Percentiles rank a stretch among this genome's conserved stretches.
phyloP scores from a whole-genome alignment of 2,329 filamentous ascomycete species.

The Arachnopeziza araneosa region DNA sequence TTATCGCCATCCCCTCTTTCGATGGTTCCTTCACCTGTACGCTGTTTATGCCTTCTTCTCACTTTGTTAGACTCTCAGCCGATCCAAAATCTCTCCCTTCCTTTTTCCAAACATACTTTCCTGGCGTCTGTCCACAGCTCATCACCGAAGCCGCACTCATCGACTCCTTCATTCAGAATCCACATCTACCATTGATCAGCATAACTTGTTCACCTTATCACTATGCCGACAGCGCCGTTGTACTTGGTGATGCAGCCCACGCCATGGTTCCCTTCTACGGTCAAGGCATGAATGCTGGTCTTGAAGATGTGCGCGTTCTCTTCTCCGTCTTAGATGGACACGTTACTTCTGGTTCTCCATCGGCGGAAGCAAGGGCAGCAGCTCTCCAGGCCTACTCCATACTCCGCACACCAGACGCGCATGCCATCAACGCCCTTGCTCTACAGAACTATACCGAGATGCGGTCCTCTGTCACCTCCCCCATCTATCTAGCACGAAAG shows the following conservation, averaged over 20 bases:
- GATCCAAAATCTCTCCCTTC: constrained; percentile 52
- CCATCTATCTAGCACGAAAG: constrained; percentile 75
- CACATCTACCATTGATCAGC: constrained; percentile 86
- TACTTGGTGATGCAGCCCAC: constrained; percentile 90
- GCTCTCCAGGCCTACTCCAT: constrained; percentile 73
- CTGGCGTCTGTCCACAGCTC: constrained; percentile 65
- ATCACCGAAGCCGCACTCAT: constrained; percentile 64
- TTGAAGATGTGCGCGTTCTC: constrained; percentile 87
- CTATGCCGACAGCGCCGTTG: constrained; percentile 68
- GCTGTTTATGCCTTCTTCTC: constrained; percentile 71
- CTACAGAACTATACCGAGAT: constrained; percentile 92
- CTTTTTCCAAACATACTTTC: constrained; percentile 82
- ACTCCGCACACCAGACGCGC: constrained; percentile 69
- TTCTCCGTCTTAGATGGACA: constrained; percentile 74
- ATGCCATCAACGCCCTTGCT: constrained; percentile 89
- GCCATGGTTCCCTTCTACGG: constrained; percentile 99
- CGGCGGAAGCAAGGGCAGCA: constrained; percentile 58
- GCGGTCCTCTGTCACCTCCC: constrained; percentile 76
- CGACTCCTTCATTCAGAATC: constrained; percentile 72
- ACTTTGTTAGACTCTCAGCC: constrained; percentile 64
- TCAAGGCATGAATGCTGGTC: constrained; percentile 93
- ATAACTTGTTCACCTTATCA: constrained; percentile 92
- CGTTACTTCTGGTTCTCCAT: constrained; percentile 23
- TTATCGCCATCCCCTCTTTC: constrained; percentile 81
- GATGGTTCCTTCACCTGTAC: constrained; percentile 92